A percentile compares a stretch with the other conserved stretches of the same genome.
phyloP scores from a whole-genome alignment of 768 basidiomycete genomes.

The Trametes sanguinea region DNA sequence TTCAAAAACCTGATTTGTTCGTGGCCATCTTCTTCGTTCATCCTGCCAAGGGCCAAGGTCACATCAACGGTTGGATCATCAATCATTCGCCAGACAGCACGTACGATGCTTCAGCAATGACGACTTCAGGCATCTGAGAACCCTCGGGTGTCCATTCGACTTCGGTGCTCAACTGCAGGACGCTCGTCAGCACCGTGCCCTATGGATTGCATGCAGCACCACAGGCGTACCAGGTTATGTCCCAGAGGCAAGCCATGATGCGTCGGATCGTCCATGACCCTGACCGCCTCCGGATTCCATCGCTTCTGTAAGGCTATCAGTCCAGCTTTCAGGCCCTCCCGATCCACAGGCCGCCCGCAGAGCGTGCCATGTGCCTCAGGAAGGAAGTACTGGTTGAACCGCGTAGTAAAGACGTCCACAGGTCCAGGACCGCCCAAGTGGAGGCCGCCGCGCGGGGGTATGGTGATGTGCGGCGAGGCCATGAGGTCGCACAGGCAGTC shows the following conservation, averaged over 20 bases:
- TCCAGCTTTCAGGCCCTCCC: constrained; percentile 23
- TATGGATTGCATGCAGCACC: neutral
- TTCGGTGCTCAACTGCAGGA: constrained; percentile 11
- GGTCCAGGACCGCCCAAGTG: constrained; percentile 17
- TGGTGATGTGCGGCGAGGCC: constrained; percentile 21
- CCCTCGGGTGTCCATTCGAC: constrained; percentile 17
- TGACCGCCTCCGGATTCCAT: constrained; percentile 22
- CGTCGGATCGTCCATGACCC: constrained; percentile 15
- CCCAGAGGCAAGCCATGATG: constrained; percentile 1
- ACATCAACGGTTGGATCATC: neutral
- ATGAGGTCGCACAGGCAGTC: constrained; percentile 22
- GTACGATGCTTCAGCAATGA: constrained; percentile 19
- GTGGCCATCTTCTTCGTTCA: constrained; percentile 10
- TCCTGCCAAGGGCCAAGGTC: neutral
- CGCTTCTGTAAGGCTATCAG: constrained; percentile 27
- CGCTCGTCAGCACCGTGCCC: neutral
- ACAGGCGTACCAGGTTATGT: constrained; percentile 1
- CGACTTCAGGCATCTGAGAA: constrained; percentile 14
- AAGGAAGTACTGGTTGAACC: constrained; percentile 26
- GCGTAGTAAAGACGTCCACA: constrained; percentile 24
- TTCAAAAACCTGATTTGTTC: constrained; percentile 16
- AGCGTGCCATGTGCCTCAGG: constrained; percentile 24
- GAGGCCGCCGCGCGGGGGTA: constrained; percentile 16
- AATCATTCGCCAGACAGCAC: neutral
- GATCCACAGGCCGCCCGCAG: constrained; percentile 25